Evolutionary conservation across 768 basidiomycete genomes (phyloP).

Genomic region (Cubamyces lactineus): DNA sequence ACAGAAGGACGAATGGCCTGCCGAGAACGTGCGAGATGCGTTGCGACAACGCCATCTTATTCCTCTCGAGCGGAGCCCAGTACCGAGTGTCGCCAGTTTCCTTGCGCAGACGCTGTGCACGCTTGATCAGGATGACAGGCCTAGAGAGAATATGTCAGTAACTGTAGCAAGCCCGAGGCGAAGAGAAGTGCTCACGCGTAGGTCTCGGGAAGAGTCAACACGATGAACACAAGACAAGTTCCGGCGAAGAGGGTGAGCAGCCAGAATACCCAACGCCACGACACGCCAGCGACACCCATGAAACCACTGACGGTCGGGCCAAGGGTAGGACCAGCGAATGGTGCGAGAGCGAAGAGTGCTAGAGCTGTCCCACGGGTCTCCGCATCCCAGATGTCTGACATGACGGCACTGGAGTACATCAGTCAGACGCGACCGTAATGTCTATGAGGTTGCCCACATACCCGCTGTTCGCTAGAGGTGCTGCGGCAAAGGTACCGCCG

Average conservation of each 20-base stretch:
- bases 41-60: constrained; percentile 44
- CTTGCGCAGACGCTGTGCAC: constrained; percentile 52
- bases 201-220: constrained; percentile 72
- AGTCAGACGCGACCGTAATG: neutral
- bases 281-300: constrained; percentile 43
- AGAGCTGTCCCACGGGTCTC: constrained; percentile 65
- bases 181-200: constrained; percentile 37
- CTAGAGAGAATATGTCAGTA: constrained; percentile 30
- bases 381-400: constrained; percentile 59
- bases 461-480: constrained; percentile 73
- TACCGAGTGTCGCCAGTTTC: constrained; percentile 55
- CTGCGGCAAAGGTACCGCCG: constrained; percentile 71
- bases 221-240: constrained; percentile 49
- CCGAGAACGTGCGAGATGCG: constrained; percentile 51
- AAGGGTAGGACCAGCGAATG: constrained; percentile 67
- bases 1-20: constrained; percentile 64
- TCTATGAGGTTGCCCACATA: no score
- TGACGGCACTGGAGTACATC: constrained; percentile 35
- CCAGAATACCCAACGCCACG: constrained; percentile 76
- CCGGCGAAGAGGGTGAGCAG: constrained; percentile 62
- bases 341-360: constrained; percentile 48
- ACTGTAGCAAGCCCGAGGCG: neutral
- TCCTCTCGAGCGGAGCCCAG: constrained; percentile 56
- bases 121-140: constrained; percentile 57
- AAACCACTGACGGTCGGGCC: constrained; percentile 40